Conservation (phyloP, 2,329 filamentous ascomycete species). For the Botrytis galanthina region DNA sequence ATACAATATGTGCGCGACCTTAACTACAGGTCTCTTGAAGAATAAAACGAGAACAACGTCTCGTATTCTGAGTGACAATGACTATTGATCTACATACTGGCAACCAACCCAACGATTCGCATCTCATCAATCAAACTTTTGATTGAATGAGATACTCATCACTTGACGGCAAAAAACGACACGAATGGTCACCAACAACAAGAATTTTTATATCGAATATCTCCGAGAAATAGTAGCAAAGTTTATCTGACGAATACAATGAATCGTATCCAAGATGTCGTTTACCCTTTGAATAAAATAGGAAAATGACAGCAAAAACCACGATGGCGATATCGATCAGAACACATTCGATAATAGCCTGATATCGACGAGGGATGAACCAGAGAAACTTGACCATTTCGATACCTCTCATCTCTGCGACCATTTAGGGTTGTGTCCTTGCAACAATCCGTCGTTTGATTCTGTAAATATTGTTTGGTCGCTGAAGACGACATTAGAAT, state of each 20-base stretch:
- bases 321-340: background rate
- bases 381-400: background rate
- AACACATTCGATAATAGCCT: background rate
- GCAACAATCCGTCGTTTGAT: background rate
- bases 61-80: too few species aligned
- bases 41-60: background rate
- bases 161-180: background rate
- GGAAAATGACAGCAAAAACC: background rate
- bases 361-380: too few species aligned
- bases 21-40: background rate
- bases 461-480: background rate
- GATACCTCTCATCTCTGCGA: background rate
- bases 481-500: background rate
- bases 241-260: fast-evolving
- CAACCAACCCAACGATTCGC: background rate
- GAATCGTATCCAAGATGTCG: background rate
- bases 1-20: background rate
- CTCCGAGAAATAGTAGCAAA: background rate
- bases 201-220: background rate
- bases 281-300: background rate
- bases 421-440: background rate
- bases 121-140: background rate
- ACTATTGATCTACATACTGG: too few species aligned
- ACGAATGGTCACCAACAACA: background rate
- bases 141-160: background rate